Evolutionary conservation across 495 filamentous ascomycete genomes (phyloP).

Genomic region (Xylaria sp.): DNA sequence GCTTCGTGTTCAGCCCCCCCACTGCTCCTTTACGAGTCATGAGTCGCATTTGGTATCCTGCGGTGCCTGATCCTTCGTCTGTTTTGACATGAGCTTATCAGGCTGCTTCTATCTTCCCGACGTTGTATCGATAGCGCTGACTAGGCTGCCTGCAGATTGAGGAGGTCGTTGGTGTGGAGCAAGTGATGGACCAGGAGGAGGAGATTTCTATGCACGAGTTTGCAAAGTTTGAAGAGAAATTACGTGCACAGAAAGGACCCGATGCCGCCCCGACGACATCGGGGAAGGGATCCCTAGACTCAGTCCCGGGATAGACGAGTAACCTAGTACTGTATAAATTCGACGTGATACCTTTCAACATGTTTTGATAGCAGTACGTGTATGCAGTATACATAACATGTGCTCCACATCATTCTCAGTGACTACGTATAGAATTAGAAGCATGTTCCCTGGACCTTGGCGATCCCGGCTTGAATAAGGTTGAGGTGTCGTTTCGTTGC

Average conservation of each 20-base stretch:
- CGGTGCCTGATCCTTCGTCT: conserved; percentile 4
- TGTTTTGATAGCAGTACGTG: conserved; percentile 5
- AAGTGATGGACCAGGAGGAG: conserved; percentile 91
- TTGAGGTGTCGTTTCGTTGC: neutral
- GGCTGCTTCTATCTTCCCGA: neutral
- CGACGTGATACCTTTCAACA: conserved; percentile 30
- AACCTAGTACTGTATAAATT: conserved; percentile 30
- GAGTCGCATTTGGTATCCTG: neutral
- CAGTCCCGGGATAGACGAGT: conserved; percentile 52
- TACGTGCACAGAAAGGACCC: conserved; percentile 74
- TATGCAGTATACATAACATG: too few relatives aligned
- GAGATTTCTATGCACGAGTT: conserved; percentile 90
- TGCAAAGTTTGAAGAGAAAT: conserved; percentile 94
- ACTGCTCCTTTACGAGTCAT: conserved; percentile 5
- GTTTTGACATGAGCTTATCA: neutral
- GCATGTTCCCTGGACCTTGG: conserved; percentile 2
- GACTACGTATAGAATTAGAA: neutral
- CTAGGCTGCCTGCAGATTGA: conserved; percentile 69
- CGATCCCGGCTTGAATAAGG: conserved; percentile 1
- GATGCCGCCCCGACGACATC: conserved; percentile 60
- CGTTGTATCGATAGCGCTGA: conserved; percentile 26
- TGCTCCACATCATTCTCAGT: neutral
- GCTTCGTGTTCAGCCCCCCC: neutral
- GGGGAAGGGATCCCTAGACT: conserved; percentile 73
- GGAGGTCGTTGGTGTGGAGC: conserved; percentile 91